These are phyloP conservation scores for Cyclospora cayetanensis DNA, from an alignment of 169 alveolate genomes.

Conservation along the genomic window DNA sequence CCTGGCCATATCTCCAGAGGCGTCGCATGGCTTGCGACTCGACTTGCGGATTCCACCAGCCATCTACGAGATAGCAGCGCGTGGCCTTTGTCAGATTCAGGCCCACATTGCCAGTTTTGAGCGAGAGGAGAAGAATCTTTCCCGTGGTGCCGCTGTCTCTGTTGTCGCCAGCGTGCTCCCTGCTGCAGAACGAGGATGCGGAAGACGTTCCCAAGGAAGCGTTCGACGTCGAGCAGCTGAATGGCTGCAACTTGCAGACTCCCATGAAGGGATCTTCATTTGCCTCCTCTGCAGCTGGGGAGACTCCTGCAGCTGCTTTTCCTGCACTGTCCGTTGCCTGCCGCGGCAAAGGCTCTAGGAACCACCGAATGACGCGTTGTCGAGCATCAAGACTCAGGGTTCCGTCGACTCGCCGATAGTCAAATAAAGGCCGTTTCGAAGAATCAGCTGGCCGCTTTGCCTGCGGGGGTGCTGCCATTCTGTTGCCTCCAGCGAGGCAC, in stretches of 20 bases:
- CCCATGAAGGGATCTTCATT: slow-evolving; percentile 52
- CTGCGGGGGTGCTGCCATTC: no score
- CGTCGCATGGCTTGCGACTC: slow-evolving; percentile 95
- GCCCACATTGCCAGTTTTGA: slow-evolving; percentile 93
- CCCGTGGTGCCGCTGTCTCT: slow-evolving; percentile 71
- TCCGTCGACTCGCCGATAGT: slow-evolving; percentile 80
- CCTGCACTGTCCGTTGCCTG: not conserved
- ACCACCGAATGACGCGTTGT: slow-evolving; percentile 71
- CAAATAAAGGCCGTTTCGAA: not conserved
- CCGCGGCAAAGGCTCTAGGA: not conserved
- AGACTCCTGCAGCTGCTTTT: not conserved
- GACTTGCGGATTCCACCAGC: slow-evolving; percentile 94
- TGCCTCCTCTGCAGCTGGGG: not conserved
- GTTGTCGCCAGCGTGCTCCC: not conserved
- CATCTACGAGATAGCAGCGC: slow-evolving; percentile 85
- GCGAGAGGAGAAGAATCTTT: slow-evolving; percentile 81
- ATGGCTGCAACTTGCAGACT: not conserved
- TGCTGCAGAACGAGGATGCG: not conserved
- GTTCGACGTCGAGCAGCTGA: not conserved
- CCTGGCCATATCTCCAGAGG: slow-evolving; percentile 95
- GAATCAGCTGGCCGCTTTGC: no score
- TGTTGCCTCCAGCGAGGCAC: no score
- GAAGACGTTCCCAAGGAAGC: not conserved
- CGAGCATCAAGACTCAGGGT: slow-evolving; percentile 72
- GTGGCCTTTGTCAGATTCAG: slow-evolving; percentile 86